A percentile compares a stretch with the other conserved stretches of the same genome.
Conservation (phyloP, 441 rosid species). For the Adansonia gregorii region DNA sequence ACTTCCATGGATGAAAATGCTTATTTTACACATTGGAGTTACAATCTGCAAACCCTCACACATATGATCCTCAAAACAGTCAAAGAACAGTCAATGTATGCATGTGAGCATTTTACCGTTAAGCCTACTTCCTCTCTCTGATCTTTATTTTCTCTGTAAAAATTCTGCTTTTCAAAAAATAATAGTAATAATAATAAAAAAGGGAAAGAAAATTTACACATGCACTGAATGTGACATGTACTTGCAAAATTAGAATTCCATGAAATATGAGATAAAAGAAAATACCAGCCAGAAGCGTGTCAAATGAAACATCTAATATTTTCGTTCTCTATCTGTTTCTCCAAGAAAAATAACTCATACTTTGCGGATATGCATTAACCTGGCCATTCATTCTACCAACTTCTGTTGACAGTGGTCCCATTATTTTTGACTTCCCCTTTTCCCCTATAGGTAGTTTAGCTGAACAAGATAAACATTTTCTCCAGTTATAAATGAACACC, state of each 20-base stretch:
- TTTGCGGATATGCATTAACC: not conserved
- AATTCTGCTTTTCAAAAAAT: not conserved
- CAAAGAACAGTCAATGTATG: not conserved
- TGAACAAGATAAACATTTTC: conserved; percentile 4
- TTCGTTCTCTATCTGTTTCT: too few species aligned
- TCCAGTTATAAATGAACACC: not conserved
- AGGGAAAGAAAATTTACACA: too few species aligned
- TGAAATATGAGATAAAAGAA: not conserved
- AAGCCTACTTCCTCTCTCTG: not conserved
- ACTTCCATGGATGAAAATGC: not conserved
- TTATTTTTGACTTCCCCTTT: not conserved
- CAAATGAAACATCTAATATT: not conserved
- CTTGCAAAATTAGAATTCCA: too few species aligned
- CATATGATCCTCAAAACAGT: not conserved
- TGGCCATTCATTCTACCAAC: not conserved
- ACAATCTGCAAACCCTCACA: not conserved
- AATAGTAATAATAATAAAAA: too few species aligned
- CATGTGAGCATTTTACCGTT: not conserved
- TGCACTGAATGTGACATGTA: not conserved
- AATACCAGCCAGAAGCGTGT: not conserved
- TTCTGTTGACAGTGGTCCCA: too few species aligned
- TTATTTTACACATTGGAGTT: not conserved
- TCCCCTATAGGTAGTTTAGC: not conserved
- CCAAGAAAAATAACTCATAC: too few species aligned
- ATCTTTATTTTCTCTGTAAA: not conserved